phyloP scores from a whole-genome alignment of 1,139 yeast genomes.

The Geotrichum klebahnii region DNA sequence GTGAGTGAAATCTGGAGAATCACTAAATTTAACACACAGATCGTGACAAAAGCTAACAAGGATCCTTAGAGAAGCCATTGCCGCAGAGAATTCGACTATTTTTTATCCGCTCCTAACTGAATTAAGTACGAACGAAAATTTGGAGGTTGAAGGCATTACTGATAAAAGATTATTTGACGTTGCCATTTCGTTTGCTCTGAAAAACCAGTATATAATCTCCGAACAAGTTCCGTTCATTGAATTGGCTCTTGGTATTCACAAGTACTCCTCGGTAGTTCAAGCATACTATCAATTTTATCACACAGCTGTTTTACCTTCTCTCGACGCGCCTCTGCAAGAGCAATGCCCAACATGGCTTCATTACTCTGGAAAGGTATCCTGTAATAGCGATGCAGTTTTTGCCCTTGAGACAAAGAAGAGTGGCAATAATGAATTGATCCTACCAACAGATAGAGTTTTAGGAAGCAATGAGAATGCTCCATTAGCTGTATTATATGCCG shows the following conservation, averaged over 20 bases:
- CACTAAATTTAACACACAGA: neutral
- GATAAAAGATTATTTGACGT: constrained; percentile 44
- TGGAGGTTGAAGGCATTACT: constrained; percentile 28
- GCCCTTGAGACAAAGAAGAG: constrained; percentile 51
- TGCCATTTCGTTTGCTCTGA: constrained; percentile 39
- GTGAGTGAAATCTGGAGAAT: constrained; percentile 30
- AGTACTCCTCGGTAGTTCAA: constrained; percentile 58
- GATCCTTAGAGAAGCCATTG: constrained; percentile 48
- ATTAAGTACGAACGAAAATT: constrained; percentile 37
- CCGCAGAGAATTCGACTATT: constrained; percentile 48
- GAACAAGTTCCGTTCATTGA: constrained; percentile 43
- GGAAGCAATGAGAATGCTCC: constrained; percentile 47
- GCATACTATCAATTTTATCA: constrained; percentile 57
- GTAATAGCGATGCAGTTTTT: constrained; percentile 63
- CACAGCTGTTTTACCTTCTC: constrained; percentile 34
- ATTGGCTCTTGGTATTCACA: constrained; percentile 51
- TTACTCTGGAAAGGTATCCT: constrained; percentile 49
- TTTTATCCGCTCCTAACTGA: constrained; percentile 48
- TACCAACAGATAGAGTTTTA: constrained; percentile 56
- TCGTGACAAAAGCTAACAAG: constrained; percentile 12
- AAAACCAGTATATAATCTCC: constrained; percentile 27
- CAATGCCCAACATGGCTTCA: constrained; percentile 47
- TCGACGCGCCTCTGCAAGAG: constrained; percentile 29
- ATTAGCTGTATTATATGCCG: constrained; percentile 49
- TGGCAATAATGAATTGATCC: constrained; percentile 32